Base-by-base conservation (phyloP, 2,329 filamentous ascomycete species). In the Emergomyces africanus region DNA sequence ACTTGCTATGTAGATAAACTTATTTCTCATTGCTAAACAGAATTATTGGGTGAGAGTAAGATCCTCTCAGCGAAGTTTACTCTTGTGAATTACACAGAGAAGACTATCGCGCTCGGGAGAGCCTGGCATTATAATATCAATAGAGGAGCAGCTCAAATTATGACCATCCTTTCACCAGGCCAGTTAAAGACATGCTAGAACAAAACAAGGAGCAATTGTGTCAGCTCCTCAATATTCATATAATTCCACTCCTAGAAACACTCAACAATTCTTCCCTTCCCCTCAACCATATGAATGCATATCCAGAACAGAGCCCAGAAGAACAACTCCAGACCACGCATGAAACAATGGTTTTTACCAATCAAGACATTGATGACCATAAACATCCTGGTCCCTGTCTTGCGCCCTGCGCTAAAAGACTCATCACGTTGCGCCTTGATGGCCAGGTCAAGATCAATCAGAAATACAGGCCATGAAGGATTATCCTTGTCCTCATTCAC, bases 271-370 rank as follows among this genome's bases (percentile, higher is more conserved):
- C 15, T 42, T 9, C 39, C 15, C 39, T 42, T 42, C 18, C 15
- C 15, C 39, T 18, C n/a, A n/a, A n/a, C n/a, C 39, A 50, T 28
- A 76, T 78, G 71, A 58, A 77, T 70, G 59, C 71, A 77, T 63
- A 78, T 74, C 75, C 70, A 79, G 61, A 79, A 76, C 0, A 78
- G 64, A 1, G 78, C 73, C 75, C 68, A 79, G 65, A 78, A 79
- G 61, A 79, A 78, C 2, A 73, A 80, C 64, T 79, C 74, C 14
- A 78, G 70, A 61, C 79, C 72, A 63, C 80, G 72, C 68, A 78
- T 78, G 35, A 77, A 77, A 1, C 69, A 76, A 64, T 79, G 72
- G 42, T 72, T 60, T 64, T 79, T 71, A 35, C 70, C 72, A 62
- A 60, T 73, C 70, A 54, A 80, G 71, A 60, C 39, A 42, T 18